Evolutionary conservation across 2,329 filamentous ascomycete species (phyloP).

Genomic region (Malbranchea zuffiana): DNA sequence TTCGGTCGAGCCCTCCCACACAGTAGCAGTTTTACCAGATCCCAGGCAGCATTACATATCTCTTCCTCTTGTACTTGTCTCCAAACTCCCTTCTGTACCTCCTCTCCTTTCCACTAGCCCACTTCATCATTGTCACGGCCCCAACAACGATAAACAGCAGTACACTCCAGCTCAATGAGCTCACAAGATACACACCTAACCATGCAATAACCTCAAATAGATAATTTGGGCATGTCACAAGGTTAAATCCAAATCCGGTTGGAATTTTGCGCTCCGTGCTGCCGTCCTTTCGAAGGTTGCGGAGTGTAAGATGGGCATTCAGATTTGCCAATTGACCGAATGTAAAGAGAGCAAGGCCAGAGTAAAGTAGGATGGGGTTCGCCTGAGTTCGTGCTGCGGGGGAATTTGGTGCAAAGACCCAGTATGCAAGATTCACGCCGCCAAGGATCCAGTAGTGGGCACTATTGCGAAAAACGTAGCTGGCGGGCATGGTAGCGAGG

Average conservation of each 20-base stretch:
- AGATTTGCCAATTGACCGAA: conserved; percentile 74
- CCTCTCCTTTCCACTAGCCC: conserved; percentile 86
- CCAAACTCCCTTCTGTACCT: conserved; percentile 85
- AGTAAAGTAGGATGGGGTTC: conserved; percentile 48
- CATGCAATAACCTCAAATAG: conserved; percentile 84
- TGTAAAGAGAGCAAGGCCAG: conserved; percentile 60
- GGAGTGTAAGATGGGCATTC: conserved; percentile 66
- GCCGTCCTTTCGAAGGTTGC: conserved; percentile 63
- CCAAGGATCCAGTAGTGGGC: conserved; percentile 85
- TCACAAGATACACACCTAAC: conserved; percentile 70
- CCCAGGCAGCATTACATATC: conserved; percentile 68
- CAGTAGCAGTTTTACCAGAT: too few relatives aligned
- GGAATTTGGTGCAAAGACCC: conserved; percentile 68
- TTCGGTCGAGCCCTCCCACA: too few relatives aligned
- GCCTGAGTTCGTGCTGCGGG: conserved; percentile 47
- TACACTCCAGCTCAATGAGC: conserved; percentile 62
- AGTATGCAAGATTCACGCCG: conserved; percentile 70
- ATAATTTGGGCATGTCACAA: conserved; percentile 96
- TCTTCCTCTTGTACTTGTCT: conserved; percentile 92
- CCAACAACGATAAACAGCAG: conserved; percentile 65
- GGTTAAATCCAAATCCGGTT: conserved; percentile 66
- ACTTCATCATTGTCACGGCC: conserved; percentile 66
- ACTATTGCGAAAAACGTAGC: conserved; percentile 91
- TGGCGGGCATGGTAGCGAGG: conserved; percentile 79
- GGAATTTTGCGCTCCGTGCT: conserved; percentile 84